These are phyloP conservation scores for Vicia faba DNA, from an alignment of 306 rosid species.

Conservation along the genomic window DNA sequence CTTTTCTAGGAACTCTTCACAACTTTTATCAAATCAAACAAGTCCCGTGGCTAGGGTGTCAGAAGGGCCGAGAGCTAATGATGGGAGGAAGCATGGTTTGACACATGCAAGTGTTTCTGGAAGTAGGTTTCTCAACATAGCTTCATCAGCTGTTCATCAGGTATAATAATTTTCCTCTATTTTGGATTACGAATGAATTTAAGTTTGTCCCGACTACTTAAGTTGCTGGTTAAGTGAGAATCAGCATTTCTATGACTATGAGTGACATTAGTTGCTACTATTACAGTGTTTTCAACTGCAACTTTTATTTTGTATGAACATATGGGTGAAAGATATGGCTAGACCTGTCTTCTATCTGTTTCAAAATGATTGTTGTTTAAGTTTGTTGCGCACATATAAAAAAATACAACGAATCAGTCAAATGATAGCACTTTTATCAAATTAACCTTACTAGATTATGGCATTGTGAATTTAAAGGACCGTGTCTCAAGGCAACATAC, in stretches of 20 bases:
- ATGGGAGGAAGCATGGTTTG: constrained; percentile 62
- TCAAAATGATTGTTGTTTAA: too few species aligned
- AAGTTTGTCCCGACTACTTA: not conserved
- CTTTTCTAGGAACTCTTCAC: constrained; percentile 60
- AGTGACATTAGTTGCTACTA: constrained; percentile 6
- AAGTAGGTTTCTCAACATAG: constrained; percentile 49
- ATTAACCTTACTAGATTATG: too few species aligned
- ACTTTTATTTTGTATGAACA: not conserved
- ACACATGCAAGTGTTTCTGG: constrained; percentile 61
- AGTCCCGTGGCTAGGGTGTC: constrained; percentile 63
- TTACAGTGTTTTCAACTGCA: not conserved
- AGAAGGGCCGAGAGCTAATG: constrained; percentile 66
- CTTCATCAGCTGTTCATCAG: constrained; percentile 63
- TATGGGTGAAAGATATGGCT: not conserved
- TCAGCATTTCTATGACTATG: constrained; percentile 11
- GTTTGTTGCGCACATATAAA: too few species aligned
- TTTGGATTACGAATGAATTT: constrained; percentile 11
- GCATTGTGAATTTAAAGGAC: too few species aligned
- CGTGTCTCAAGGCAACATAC: too few species aligned
- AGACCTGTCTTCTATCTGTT: not conserved
- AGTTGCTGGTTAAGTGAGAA: constrained; percentile 1
- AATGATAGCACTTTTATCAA: too few species aligned
- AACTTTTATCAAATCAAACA: constrained; percentile 53
- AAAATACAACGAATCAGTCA: too few species aligned
- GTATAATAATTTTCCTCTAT: constrained; percentile 41